phyloP scores from a whole-genome alignment of 495 filamentous ascomycete species.

The Bryoglossum gracile region DNA sequence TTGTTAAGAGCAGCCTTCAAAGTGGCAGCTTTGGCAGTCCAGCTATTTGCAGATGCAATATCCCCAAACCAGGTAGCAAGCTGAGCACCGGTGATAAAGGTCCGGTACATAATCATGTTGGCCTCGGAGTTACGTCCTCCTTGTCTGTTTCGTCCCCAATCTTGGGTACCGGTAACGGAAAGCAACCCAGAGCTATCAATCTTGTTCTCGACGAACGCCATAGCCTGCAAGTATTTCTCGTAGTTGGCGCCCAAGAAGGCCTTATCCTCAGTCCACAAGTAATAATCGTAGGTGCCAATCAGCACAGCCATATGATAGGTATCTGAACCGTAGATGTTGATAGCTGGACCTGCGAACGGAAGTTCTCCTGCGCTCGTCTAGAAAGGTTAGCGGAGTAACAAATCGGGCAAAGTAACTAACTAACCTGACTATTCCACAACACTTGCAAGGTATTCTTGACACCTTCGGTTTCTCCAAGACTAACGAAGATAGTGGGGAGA shows the following conservation, averaged over 20 bases:
- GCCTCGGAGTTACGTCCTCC: conserved; percentile 47
- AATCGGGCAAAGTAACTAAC: no score
- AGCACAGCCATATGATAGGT: conserved; percentile 61
- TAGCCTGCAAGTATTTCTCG: conserved; percentile 43
- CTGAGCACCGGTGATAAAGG: conserved; percentile 40
- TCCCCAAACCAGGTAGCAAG: conserved; percentile 45
- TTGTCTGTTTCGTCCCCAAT: conserved; percentile 52
- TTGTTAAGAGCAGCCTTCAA: conserved; percentile 30
- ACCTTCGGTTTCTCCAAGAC: conserved; percentile 52
- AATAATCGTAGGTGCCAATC: conserved; percentile 57
- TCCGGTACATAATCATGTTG: conserved; percentile 52
- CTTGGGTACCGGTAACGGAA: conserved; percentile 46
- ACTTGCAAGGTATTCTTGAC: conserved; percentile 53
- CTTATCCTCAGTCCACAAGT: conserved; percentile 49
- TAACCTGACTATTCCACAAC: conserved; percentile 43
- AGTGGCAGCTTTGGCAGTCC: conserved; percentile 6
- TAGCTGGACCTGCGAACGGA: conserved; percentile 45
- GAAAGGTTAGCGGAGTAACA: no score
- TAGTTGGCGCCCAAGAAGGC: conserved; percentile 43
- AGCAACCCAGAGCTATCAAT: conserved; percentile 45
- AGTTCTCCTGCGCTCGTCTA: conserved; percentile 16
- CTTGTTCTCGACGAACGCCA: conserved; percentile 48
- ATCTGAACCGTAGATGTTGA: conserved; percentile 48
- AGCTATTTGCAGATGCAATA: conserved; percentile 22
- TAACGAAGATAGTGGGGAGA: conserved; percentile 48